phyloP scores from a whole-genome alignment of 345 rosid species.

The Litchi chinensis region DNA sequence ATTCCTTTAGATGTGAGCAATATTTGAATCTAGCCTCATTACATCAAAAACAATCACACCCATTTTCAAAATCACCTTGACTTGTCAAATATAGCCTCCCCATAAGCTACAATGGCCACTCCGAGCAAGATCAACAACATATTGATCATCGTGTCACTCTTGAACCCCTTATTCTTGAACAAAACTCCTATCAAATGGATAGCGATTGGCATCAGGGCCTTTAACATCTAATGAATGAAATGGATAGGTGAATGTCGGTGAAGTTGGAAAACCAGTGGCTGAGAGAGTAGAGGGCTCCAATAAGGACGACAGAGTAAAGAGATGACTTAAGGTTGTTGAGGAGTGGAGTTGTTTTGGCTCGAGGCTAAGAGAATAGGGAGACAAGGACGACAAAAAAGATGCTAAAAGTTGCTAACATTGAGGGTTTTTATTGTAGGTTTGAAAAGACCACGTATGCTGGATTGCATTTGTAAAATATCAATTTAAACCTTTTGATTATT shows the following conservation, averaged over 20 bases:
- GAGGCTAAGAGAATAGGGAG: too few relatives aligned
- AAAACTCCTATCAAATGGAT: conserved; percentile 88
- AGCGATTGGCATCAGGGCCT: conserved; percentile 95
- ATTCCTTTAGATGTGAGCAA: conserved; percentile 86
- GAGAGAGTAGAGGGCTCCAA: conserved; percentile 87
- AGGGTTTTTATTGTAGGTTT: too few relatives aligned
- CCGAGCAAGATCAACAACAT: conserved; percentile 94
- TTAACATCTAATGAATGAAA: conserved; percentile 96
- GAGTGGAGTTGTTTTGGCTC: too few relatives aligned
- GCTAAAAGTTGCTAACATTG: too few relatives aligned
- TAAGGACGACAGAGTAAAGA: conserved; percentile 83
- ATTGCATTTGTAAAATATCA: too few relatives aligned
- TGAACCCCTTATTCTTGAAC: conserved; percentile 65
- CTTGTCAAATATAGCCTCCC: conserved; percentile 86
- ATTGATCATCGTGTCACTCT: conserved; percentile 73
- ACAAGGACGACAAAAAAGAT: too few relatives aligned
- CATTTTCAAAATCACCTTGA: conserved; percentile 83
- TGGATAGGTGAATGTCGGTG: conserved; percentile 92
- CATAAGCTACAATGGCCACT: conserved; percentile 86
- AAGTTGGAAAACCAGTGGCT: conserved; percentile 94
- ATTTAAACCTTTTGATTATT: too few relatives aligned
- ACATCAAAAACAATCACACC: conserved; percentile 96
- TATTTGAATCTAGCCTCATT: conserved; percentile 85
- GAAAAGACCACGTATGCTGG: too few relatives aligned
- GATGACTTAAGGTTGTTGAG: too few relatives aligned